phyloP scores from a whole-genome alignment of 164 flowering plant species.

The Magnolia officinalis region DNA sequence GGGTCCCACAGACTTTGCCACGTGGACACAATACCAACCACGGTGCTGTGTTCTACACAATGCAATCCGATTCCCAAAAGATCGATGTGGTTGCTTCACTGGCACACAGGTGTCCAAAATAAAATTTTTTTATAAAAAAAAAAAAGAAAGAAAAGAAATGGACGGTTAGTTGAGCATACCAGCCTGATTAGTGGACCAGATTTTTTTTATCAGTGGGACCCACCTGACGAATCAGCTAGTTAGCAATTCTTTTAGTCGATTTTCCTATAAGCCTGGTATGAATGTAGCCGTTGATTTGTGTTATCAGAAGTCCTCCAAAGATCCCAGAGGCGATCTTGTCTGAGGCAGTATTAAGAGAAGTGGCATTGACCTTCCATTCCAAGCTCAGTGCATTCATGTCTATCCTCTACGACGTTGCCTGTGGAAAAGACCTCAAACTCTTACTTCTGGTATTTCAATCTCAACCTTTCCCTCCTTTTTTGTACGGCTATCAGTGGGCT shows the following conservation, averaged over 20 bases:
- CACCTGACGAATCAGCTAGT: background rate
- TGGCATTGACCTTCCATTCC: conserved; percentile 31
- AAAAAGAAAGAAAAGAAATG: too few relatives aligned
- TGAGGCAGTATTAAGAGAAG: conserved; percentile 34
- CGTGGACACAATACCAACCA: too few relatives aligned
- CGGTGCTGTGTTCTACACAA: too few relatives aligned
- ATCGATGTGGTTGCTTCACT: too few relatives aligned
- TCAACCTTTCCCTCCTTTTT: background rate
- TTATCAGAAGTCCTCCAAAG: conserved; percentile 49
- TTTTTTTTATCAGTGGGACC: background rate
- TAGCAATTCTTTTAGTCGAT: background rate
- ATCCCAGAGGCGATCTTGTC: conserved; percentile 40
- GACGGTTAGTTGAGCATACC: too few relatives aligned
- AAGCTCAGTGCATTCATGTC: conserved; percentile 34
- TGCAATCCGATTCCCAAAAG: too few relatives aligned
- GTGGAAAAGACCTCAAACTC: conserved; percentile 44
- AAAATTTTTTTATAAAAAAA: too few relatives aligned
- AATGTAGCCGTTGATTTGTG: background rate
- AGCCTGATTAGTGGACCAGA: background rate
- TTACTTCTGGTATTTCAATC: conserved; percentile 49
- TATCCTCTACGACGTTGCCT: conserved; percentile 36
- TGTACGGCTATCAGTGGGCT: too few relatives aligned
- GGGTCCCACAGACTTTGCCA: too few relatives aligned
- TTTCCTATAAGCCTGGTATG: background rate
- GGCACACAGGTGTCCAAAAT: too few relatives aligned